Percentiles rank a stretch among this genome's conserved stretches.
phyloP scores from a whole-genome alignment of 2,329 filamentous ascomycete genomes.

The Ophiostoma sp. region DNA sequence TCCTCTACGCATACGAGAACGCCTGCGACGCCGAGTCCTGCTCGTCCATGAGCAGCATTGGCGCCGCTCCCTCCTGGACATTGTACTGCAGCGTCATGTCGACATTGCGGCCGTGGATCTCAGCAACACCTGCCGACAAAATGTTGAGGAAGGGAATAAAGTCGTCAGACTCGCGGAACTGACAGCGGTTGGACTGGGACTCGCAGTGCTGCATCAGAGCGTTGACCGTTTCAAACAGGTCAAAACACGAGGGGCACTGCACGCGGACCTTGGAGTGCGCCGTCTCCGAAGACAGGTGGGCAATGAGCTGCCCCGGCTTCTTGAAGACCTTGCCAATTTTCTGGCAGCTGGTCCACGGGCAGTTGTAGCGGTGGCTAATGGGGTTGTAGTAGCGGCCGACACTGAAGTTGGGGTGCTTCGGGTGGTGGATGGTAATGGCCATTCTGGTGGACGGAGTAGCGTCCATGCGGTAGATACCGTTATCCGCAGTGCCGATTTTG shows the following conservation, averaged over 20 bases:
- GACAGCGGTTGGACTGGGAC: slow-evolving; percentile 44
- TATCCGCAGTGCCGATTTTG: neutral
- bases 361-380: slow-evolving; percentile 49
- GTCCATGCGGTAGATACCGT: neutral
- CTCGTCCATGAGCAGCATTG: slow-evolving; percentile 21
- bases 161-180: slow-evolving; percentile 44
- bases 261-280: slow-evolving; percentile 42
- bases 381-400: slow-evolving; percentile 48
- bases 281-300: slow-evolving; percentile 46
- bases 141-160: slow-evolving; percentile 43
- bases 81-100: slow-evolving; percentile 42
- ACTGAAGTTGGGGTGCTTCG: slow-evolving; percentile 42
- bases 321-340: slow-evolving; percentile 42
- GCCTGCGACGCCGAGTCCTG: neutral
- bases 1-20: neutral
- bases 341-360: slow-evolving; percentile 55
- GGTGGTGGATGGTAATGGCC: slow-evolving; percentile 6
- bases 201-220: slow-evolving; percentile 53
- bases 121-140: slow-evolving; percentile 43
- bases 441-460: neutral
- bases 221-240: slow-evolving; percentile 43
- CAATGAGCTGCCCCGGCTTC: slow-evolving; percentile 36
- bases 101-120: slow-evolving; percentile 37
- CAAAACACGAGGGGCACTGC: slow-evolving; percentile 49
- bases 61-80: slow-evolving; percentile 30